These are phyloP conservation scores for Termitomyces sp. DNA, from an alignment of 768 basidiomycete genomes.

Conservation along the genomic window DNA sequence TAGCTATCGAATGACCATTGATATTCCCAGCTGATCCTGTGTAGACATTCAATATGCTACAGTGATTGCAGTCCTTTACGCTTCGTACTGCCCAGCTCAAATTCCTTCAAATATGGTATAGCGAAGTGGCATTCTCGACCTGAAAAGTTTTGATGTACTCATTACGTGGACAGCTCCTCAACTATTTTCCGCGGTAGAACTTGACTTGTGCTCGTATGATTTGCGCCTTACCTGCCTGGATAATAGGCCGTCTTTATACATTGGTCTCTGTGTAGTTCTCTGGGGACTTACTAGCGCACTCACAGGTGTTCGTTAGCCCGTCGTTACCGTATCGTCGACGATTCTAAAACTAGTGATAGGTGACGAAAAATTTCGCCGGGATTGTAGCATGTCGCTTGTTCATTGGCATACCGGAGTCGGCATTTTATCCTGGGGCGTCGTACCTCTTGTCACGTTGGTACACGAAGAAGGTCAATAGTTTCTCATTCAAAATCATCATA, in stretches of 20 bases:
- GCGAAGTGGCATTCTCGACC: slow-evolving; percentile 1
- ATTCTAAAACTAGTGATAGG: slow-evolving; percentile 22
- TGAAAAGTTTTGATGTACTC: background rate
- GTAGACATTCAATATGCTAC: slow-evolving; percentile 50
- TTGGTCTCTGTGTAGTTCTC: slow-evolving; percentile 50
- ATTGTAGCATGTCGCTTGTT: slow-evolving; percentile 54
- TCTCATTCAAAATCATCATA: background rate
- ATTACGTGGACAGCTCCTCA: slow-evolving; percentile 36
- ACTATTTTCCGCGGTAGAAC: slow-evolving; percentile 43
- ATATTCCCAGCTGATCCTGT: slow-evolving; percentile 10
- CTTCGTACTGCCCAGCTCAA: slow-evolving; percentile 57
- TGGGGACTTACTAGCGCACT: slow-evolving; percentile 63
- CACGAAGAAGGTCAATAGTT: slow-evolving; percentile 37
- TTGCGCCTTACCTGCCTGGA: background rate
- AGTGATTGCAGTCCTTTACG: slow-evolving; percentile 49
- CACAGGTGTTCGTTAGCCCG: slow-evolving; percentile 43
- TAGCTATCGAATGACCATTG: background rate
- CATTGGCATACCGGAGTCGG: slow-evolving; percentile 61
- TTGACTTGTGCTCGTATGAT: background rate
- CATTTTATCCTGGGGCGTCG: slow-evolving; percentile 57
- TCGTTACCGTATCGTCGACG: background rate
- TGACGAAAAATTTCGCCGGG: slow-evolving; percentile 48
- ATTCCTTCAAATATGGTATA: slow-evolving; percentile 65
- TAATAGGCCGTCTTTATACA: slow-evolving; percentile 54
- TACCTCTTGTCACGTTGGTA: slow-evolving; percentile 51